phyloP scores from a whole-genome alignment of 345 rosid species.

The Ceriops zippeliana region DNA sequence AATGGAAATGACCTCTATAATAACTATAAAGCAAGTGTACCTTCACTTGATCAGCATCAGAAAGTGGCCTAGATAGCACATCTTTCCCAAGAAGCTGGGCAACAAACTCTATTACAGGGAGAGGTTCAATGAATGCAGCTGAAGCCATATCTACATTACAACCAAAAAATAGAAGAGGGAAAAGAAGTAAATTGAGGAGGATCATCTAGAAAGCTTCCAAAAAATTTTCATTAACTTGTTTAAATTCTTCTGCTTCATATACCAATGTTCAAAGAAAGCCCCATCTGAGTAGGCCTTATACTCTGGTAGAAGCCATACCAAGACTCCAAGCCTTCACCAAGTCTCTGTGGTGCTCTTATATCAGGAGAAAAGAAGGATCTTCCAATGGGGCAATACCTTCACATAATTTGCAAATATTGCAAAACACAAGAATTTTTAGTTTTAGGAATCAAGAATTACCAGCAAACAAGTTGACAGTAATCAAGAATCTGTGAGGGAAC shows the following conservation, averaged over 20 bases:
- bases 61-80: constrained; percentile 65
- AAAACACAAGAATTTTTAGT: not conserved
- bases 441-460: not conserved
- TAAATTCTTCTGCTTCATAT: constrained; percentile 16
- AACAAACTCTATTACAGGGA: constrained; percentile 90
- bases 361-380: constrained; percentile 93
- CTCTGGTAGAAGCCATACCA: constrained; percentile 99
- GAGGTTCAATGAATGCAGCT: constrained; percentile 97
- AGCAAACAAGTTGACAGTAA: no score
- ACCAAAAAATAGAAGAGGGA: not conserved
- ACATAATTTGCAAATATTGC: not conserved
- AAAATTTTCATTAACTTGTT: no score
- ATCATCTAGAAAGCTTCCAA: not conserved
- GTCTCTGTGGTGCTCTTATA: constrained; percentile 66
- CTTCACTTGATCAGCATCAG: constrained; percentile 95
- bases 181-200: constrained; percentile 1
- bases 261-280: constrained; percentile 92
- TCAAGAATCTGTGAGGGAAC: not conserved
- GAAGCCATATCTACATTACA: constrained; percentile 77
- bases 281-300: constrained; percentile 98
- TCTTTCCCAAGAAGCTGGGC: constrained; percentile 89
- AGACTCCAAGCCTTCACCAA: constrained; percentile 95
- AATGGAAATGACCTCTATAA: constrained; percentile 1
- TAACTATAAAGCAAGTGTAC: constrained; percentile 27
- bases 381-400: constrained; percentile 77